A percentile compares a stretch with the other conserved stretches of the same genome.
Evolutionary conservation across 805 yeast species (phyloP).

Genomic region (Ogataea naganishii): DNA sequence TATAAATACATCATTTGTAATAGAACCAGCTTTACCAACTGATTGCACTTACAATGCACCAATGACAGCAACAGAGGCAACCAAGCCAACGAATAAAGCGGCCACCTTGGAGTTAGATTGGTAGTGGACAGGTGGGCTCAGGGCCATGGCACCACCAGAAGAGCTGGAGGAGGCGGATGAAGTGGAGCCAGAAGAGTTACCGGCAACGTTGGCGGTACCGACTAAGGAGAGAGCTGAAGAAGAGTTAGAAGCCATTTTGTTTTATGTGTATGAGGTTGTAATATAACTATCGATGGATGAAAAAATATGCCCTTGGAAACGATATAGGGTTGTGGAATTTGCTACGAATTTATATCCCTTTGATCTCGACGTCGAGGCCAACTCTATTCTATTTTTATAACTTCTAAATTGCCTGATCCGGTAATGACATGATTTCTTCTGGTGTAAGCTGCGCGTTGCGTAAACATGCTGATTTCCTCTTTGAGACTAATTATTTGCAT

Average conservation of each 20-base stretch:
- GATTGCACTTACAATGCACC: conserved; percentile 14
- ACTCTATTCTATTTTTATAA: no score
- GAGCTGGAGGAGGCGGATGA: conserved; percentile 12
- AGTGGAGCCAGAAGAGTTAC: conserved; percentile 8
- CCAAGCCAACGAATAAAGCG: conserved; percentile 18
- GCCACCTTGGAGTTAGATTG: conserved; percentile 20
- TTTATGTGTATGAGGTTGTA: conserved; percentile 1
- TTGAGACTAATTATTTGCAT: no score
- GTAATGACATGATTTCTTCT: no score
- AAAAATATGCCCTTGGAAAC: no score
- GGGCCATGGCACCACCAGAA: conserved; percentile 15
- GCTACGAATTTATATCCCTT: no score
- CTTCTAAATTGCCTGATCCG: no score
- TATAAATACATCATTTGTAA: background rate
- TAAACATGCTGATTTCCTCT: no score
- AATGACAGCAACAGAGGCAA: conserved; percentile 19
- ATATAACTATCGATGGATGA: no score
- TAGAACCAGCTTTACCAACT: background rate
- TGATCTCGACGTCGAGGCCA: no score
- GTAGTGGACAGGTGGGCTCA: conserved; percentile 15
- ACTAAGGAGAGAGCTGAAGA: conserved; percentile 13
- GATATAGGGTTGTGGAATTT: no score
- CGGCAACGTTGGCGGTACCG: conserved; percentile 15
- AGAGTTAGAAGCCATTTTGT: conserved; percentile 7
- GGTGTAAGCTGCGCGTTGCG: no score